Conservation (phyloP, 257 asterid species). For the Sherardia arvensis region DNA sequence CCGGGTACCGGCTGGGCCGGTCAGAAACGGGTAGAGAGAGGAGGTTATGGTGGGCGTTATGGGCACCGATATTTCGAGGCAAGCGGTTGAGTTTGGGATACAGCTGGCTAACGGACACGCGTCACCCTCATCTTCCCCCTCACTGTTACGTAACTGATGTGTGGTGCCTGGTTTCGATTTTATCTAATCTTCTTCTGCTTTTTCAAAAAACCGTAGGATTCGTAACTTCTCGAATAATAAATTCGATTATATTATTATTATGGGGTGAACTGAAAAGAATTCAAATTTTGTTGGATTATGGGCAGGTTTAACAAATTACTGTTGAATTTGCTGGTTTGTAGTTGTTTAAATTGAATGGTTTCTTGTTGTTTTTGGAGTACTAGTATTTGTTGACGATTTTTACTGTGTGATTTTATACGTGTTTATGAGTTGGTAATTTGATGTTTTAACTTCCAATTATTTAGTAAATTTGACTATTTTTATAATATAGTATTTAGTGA, state of each 20-base stretch:
- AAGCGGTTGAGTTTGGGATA: slow-evolving; percentile 56
- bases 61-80: slow-evolving; percentile 45
- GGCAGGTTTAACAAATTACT: too few relatives aligned
- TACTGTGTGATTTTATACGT: too few relatives aligned
- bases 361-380: background rate
- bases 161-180: background rate
- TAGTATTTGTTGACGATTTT: too few relatives aligned
- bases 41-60: slow-evolving; percentile 30
- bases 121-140: slow-evolving; percentile 33
- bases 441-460: too few relatives aligned
- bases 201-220: too few relatives aligned
- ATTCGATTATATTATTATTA: too few relatives aligned
- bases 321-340: too few relatives aligned
- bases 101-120: slow-evolving; percentile 95
- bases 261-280: too few relatives aligned
- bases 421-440: too few relatives aligned
- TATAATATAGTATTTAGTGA: too few relatives aligned
- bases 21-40: background rate
- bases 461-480: too few relatives aligned
- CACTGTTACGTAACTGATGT: slow-evolving; percentile 1
- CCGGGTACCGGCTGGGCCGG: slow-evolving; percentile 21
- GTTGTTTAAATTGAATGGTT: background rate
- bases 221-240: background rate
- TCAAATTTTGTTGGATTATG: background rate
- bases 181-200: background rate